These are phyloP conservation scores for Fusarium heterosporum DNA, from an alignment of 2,329 filamentous ascomycete species.

Conservation along the genomic window DNA sequence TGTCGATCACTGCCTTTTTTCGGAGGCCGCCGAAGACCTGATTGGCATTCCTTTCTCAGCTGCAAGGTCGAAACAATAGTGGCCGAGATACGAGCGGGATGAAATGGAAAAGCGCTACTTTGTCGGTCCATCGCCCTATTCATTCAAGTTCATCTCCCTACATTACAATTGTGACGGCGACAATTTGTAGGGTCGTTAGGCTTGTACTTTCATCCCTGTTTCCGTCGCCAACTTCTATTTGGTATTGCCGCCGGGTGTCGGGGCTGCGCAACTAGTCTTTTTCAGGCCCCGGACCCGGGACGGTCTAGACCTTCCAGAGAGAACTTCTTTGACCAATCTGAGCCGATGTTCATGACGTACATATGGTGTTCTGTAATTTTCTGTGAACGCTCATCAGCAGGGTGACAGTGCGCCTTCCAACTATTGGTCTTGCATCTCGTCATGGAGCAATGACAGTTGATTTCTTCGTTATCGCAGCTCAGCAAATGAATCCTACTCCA, in stretches of 20 bases:
- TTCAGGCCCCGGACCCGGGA: conserved; percentile 28
- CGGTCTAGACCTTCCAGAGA: conserved; percentile 38
- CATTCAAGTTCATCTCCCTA: conserved; percentile 21
- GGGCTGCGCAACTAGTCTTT: conserved; percentile 17
- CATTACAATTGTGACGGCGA: conserved; percentile 22
- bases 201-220: conserved; percentile 12
- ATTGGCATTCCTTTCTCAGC: conserved; percentile 3
- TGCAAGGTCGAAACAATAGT: conserved; percentile 22
- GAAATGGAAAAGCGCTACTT: conserved; percentile 28
- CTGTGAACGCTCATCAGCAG: background rate
- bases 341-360: conserved; percentile 24
- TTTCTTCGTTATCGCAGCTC: background rate
- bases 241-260: conserved; percentile 34
- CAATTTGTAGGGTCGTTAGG: conserved; percentile 9
- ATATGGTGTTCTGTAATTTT: conserved; percentile 8
- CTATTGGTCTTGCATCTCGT: conserved; percentile 8
- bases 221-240: conserved; percentile 32
- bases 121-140: conserved; percentile 23
- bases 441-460: background rate
- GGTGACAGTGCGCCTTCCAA: background rate
- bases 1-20: conserved; percentile 17
- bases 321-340: conserved; percentile 39
- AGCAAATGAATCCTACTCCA: background rate
- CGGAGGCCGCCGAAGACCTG: conserved; percentile 11
- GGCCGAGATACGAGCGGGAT: conserved; percentile 12